Conservation (phyloP, 129 eudicot genomes). For the Lactuca saligna region DNA sequence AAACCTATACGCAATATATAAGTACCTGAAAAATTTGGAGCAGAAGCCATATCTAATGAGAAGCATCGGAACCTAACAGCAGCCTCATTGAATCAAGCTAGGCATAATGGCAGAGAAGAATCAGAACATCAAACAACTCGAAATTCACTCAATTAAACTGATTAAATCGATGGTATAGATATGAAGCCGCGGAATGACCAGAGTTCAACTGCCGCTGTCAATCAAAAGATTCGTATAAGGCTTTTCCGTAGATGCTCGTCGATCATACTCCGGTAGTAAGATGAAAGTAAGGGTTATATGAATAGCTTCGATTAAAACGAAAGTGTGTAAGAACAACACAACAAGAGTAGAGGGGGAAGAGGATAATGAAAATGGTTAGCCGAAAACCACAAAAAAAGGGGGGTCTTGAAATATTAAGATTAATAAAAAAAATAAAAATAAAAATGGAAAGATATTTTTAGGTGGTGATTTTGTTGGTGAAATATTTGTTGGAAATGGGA, state of each 20-base stretch:
- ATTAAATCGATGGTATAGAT: conserved; percentile 10
- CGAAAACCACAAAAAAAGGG: conserved; percentile 24
- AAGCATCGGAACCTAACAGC: conserved; percentile 55
- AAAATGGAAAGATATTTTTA: conserved; percentile 20
- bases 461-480: conserved; percentile 19
- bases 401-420: neutral
- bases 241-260: neutral
- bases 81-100: conserved; percentile 32
- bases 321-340: conserved; percentile 14
- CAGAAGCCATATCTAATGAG: conserved; percentile 69
- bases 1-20: neutral
- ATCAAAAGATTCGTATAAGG: neutral
- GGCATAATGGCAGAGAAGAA: neutral
- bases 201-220: conserved; percentile 1
- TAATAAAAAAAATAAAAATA: neutral
- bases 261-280: neutral
- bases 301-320: conserved; percentile 4
- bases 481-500: conserved; percentile 15
- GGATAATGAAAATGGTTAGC: conserved; percentile 33
- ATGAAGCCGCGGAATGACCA: neutral
- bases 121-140: neutral
- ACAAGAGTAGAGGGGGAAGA: conserved; percentile 14
- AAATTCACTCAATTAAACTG: neutral
- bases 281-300: conserved; percentile 24
- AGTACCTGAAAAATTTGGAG: conserved; percentile 61